Evolutionary conservation across 139 green algal genomes (phyloP), one percentile per base, ranked within the genome.

Genomic region (Auxenochlorella protothecoides): DNA sequence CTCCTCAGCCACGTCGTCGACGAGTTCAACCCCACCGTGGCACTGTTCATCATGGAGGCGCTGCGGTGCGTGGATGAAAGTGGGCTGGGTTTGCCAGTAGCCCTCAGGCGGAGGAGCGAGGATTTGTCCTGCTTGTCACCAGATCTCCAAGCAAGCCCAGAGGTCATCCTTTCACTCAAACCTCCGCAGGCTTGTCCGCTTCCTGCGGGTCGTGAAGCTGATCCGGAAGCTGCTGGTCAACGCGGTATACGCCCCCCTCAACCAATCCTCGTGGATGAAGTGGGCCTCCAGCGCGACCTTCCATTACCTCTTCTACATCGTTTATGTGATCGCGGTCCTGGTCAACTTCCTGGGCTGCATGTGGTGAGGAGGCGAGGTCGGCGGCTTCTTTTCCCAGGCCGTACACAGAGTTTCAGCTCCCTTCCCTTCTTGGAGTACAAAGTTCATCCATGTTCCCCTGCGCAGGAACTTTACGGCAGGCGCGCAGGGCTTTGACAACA

Each of bases 261-360:
- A 5, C 15, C 71, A 75, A 55, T 15, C 63, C 11, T 55, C 55
- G 3, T 75, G 66, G 57, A 5, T 75, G 11, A 64, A 64, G 16
- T 74, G 73, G 66, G 53, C 68, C 53, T 57, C 59, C 54, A 78
- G 51, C 73, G 59, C 67, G 54, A 71, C 59, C 27, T 6, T 79
- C 14, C 69, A 80, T 3, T 78, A 76, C 70, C 9, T 83, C 4
- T 51, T 71, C 53, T 76, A 77, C 55, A 71, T 84, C 6, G 13
- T 80, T 27, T 85, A 85, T 63, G 59, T 71, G 5, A 68, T 75
- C 3, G 62, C 71, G 5, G 74, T 81, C 6, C 59, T 86, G 6
- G 74, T 83, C 59, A 86, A 86, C 72, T 76, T 84, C 70, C 16
- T 86, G 52, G 81, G 76, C 15, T 86, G 81, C 71, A 56, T 86